Evolutionary conservation across 2,329 filamentous ascomycete genomes (phyloP).

Genomic region (Cercospora sesami): DNA sequence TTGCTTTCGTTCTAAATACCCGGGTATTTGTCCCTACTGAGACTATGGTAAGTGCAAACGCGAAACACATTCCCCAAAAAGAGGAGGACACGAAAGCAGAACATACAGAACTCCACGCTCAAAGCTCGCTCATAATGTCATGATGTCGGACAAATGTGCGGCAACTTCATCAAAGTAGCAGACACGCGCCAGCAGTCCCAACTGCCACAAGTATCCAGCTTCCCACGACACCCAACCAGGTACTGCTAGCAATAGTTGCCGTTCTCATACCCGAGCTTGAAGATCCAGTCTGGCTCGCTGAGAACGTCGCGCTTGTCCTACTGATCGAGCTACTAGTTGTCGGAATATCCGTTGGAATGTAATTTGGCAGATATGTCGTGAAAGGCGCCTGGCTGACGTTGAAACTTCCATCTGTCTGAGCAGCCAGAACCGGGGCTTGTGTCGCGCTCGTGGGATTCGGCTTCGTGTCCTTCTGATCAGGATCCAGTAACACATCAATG

Average conservation of each 20-base stretch:
- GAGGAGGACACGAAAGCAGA: neutral
- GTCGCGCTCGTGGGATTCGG: slow-evolving; percentile 44
- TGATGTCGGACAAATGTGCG: neutral
- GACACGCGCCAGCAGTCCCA: neutral
- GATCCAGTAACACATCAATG: slow-evolving; percentile 53
- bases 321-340: neutral
- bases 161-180: neutral
- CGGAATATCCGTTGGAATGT: slow-evolving; percentile 17
- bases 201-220: neutral
- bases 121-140: neutral
- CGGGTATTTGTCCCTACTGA: too few species aligned
- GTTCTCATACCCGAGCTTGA: neutral
- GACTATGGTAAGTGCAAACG: neutral
- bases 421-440: slow-evolving; percentile 39
- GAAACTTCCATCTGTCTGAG: slow-evolving; percentile 13
- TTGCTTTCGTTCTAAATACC: too few species aligned
- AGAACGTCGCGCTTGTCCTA: neutral
- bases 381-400: slow-evolving; percentile 23
- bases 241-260: neutral
- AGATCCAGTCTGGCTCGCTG: slow-evolving; percentile 2
- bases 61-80: neutral
- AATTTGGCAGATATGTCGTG: slow-evolving; percentile 25
- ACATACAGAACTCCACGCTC: neutral
- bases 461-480: slow-evolving; percentile 39
- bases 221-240: neutral